Conservation (phyloP, 2,329 filamentous ascomycete species). For the Emmonsiellopsis sp. region DNA sequence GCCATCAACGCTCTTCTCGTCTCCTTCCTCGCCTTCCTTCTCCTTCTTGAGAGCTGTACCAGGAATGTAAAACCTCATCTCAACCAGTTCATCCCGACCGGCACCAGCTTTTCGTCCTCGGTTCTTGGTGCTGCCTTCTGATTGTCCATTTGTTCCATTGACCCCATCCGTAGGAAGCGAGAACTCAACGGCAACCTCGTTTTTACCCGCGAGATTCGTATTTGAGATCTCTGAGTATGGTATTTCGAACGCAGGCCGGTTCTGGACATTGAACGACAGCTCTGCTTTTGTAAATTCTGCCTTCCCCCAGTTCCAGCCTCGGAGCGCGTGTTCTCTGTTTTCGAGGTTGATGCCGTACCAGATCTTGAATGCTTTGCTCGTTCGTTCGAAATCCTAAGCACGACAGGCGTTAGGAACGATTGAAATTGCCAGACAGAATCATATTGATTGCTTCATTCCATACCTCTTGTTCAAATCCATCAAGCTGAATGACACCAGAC, state of each 20-base stretch:
- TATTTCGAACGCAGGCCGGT: constrained; percentile 90
- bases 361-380: constrained; percentile 89
- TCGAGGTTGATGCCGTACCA: constrained; percentile 95
- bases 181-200: constrained; percentile 95
- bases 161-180: constrained; percentile 64
- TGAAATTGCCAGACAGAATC: neutral
- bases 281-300: constrained; percentile 93
- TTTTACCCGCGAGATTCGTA: constrained; percentile 93
- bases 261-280: constrained; percentile 92
- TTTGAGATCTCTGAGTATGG: constrained; percentile 97
- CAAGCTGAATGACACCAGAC: constrained; percentile 80
- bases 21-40: constrained; percentile 59
- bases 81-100: constrained; percentile 84
- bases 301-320: constrained; percentile 99
- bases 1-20: constrained; percentile 53
- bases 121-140: constrained; percentile 59
- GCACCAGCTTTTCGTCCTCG: constrained; percentile 85
- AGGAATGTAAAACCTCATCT: constrained; percentile 98
- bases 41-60: constrained; percentile 68
- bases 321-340: constrained; percentile 83
- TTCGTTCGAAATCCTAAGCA: constrained; percentile 72
- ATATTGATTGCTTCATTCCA: neutral
- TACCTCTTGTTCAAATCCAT: constrained; percentile 85
- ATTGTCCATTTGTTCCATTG: constrained; percentile 61
- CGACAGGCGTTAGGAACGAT: constrained; percentile 9